Evolutionary conservation across 768 basidiomycete genomes (phyloP).

Genomic region (Leccinum imitatum): DNA sequence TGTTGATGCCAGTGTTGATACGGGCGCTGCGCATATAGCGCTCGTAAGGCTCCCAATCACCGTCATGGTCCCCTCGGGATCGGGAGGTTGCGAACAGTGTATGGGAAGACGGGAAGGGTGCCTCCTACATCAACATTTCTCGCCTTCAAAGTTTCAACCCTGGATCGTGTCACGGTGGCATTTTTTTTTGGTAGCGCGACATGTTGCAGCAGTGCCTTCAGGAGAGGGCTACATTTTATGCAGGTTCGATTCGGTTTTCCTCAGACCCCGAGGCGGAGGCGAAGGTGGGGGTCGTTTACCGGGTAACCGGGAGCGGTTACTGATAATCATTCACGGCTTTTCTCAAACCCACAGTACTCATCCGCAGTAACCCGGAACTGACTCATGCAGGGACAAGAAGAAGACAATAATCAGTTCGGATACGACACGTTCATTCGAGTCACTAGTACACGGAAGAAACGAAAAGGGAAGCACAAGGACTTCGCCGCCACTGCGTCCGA

Average conservation of each 20-base stretch:
- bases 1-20: no score
- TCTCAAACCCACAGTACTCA: not conserved
- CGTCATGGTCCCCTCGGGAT: no score
- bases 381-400: slow-evolving; percentile 17
- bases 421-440: slow-evolving; percentile 53
- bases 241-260: not conserved
- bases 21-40: no score
- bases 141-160: slow-evolving; percentile 1
- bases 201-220: not conserved
- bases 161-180: not conserved
- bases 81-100: no score
- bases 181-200: not conserved
- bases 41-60: no score
- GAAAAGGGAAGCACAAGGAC: slow-evolving; percentile 35
- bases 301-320: not conserved
- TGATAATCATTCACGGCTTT: not conserved
- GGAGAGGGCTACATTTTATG: not conserved
- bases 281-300: not conserved
- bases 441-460: slow-evolving; percentile 48
- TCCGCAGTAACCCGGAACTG: not conserved
- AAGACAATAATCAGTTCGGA: slow-evolving; percentile 30
- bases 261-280: not conserved
- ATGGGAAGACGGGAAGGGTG: no score
- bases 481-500: slow-evolving; percentile 36
- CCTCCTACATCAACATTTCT: slow-evolving; percentile 5